phyloP scores from a whole-genome alignment of 768 basidiomycete genomes.

The Strobilomyces confusus region DNA sequence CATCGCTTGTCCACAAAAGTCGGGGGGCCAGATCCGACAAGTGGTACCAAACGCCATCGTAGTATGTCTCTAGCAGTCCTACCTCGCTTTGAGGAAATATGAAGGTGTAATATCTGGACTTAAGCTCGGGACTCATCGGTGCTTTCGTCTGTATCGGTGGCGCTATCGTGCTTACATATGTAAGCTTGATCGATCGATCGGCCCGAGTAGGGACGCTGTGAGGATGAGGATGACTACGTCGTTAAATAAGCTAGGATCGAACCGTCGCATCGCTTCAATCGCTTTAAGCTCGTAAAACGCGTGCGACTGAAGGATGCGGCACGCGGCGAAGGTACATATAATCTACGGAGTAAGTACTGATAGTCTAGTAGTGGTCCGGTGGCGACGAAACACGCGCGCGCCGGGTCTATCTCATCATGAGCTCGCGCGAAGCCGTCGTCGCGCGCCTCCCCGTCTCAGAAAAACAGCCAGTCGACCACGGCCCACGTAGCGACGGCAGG shows the following conservation, averaged over 20 bases:
- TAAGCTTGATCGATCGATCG: too few species aligned
- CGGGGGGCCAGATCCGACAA: too few species aligned
- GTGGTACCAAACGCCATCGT: too few species aligned
- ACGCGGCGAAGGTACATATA: not conserved
- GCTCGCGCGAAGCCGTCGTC: not conserved
- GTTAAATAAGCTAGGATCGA: not conserved
- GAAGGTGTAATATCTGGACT: too few species aligned
- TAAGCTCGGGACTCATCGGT: too few species aligned
- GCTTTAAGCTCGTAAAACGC: not conserved
- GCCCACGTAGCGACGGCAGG: conserved; percentile 26
- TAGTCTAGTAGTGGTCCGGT: not conserved
- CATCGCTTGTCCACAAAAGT: too few species aligned
- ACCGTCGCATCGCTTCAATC: not conserved
- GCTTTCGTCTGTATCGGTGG: too few species aligned
- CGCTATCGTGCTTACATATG: too few species aligned
- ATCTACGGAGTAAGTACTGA: not conserved
- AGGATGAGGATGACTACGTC: too few species aligned
- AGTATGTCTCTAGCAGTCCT: too few species aligned
- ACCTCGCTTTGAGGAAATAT: too few species aligned
- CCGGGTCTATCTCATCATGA: not conserved
- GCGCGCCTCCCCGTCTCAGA: conserved; percentile 11
- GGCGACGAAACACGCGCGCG: not conserved
- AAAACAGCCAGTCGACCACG: conserved; percentile 28
- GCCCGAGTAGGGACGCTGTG: too few species aligned
- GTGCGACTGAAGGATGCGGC: not conserved